phyloP scores from a whole-genome alignment of 2,329 filamentous ascomycete species.

The Sporothrix pallida region DNA sequence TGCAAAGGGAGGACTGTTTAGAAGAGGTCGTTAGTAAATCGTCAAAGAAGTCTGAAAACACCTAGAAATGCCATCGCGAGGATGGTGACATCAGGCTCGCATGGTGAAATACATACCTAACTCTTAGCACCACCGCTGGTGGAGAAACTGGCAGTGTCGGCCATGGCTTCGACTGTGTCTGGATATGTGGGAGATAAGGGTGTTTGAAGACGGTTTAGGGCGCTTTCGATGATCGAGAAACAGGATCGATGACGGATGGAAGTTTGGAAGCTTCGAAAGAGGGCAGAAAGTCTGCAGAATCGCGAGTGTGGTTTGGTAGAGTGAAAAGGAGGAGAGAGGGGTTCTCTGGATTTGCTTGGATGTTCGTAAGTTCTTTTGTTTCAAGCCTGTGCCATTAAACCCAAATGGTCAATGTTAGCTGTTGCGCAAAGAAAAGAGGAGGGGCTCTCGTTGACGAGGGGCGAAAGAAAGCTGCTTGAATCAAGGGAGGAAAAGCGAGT shows the following conservation, averaged over 20 bases:
- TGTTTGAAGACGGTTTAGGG: background rate
- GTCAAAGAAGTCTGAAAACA: background rate
- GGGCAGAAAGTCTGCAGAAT: background rate
- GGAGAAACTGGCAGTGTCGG: conserved; percentile 49
- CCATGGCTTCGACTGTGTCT: conserved; percentile 46
- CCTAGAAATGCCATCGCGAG: background rate
- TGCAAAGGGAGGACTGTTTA: background rate
- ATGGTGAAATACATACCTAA: conserved; percentile 52
- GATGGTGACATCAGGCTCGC: background rate
- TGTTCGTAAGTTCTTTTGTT: conserved; percentile 27
- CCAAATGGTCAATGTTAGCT: conserved; percentile 31
- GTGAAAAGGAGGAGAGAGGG: conserved; percentile 16
- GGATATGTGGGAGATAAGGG: background rate
- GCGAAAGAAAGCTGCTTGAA: background rate
- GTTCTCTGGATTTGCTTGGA: conserved; percentile 28
- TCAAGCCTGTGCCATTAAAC: conserved; percentile 32
- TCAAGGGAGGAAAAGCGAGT: background rate
- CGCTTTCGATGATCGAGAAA: background rate
- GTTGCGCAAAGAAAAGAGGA: conserved; percentile 20
- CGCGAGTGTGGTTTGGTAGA: background rate
- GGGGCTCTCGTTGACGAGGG: background rate
- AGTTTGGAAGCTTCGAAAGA: conserved; percentile 21
- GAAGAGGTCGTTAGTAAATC: background rate
- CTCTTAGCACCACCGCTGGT: conserved; percentile 57
- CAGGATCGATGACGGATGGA: background rate